Evolutionary conservation across 208 protist genomes (phyloP).

Genomic region (Porcisia hertigi): DNA sequence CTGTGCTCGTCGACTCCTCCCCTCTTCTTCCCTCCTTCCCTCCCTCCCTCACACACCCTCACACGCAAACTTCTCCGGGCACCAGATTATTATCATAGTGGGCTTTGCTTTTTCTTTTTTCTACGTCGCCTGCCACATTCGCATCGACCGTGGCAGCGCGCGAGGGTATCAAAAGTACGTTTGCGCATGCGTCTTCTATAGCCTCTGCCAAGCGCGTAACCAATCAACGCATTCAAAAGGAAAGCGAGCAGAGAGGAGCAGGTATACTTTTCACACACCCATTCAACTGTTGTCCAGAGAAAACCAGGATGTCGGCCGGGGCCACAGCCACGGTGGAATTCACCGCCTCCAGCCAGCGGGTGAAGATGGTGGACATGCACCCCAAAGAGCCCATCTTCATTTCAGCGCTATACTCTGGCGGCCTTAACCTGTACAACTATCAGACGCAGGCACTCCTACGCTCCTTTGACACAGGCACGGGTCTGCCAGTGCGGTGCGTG

Average conservation of each 20-base stretch:
- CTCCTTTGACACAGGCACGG: slow-evolving; percentile 95
- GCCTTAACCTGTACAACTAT: slow-evolving; percentile 98
- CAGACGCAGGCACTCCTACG: slow-evolving; percentile 96
- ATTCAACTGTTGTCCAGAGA: neutral
- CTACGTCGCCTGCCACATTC: neutral
- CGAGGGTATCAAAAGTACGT: neutral
- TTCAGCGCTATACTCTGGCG: slow-evolving; percentile 92
- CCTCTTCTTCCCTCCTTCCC: neutral
- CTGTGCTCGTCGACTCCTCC: neutral
- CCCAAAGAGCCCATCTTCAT: slow-evolving; percentile 98
- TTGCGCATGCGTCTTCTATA: neutral
- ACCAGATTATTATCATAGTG: neutral
- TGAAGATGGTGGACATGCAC: slow-evolving; percentile 99
- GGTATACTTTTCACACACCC: neutral
- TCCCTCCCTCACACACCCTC: neutral
- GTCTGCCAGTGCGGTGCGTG: slow-evolving; percentile 93
- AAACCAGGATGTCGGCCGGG: slow-evolving; percentile 17
- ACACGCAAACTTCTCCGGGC: neutral
- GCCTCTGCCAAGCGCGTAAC: neutral
- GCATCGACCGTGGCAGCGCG: neutral
- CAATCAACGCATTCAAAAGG: no score
- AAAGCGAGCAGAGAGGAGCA: neutral
- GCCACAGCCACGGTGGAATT: slow-evolving; percentile 48
- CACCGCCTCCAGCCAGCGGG: slow-evolving; percentile 93
- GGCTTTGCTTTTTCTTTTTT: neutral